phyloP scores from a whole-genome alignment of 805 yeast genomes.

The Candida railenensis region DNA sequence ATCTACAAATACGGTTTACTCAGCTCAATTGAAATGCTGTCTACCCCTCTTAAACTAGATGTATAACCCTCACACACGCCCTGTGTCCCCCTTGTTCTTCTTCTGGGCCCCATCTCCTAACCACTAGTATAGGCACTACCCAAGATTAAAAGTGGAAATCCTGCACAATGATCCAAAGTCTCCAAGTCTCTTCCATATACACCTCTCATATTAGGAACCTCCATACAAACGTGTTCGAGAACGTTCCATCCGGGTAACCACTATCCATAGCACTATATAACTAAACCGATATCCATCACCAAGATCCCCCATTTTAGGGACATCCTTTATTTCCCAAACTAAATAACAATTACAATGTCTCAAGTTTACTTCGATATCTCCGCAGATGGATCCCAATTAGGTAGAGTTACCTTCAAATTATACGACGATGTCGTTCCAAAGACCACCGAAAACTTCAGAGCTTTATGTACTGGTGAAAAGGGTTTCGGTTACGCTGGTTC shows the following conservation, averaged over 20 bases:
- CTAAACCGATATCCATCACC: neutral
- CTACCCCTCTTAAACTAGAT: no score
- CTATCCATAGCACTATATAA: neutral
- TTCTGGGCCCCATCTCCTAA: neutral
- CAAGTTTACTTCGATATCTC: conserved; percentile 81
- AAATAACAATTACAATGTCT: conserved; percentile 41
- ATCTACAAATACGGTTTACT: no score
- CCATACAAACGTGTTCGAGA: conserved; percentile 4
- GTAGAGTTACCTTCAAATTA: conserved; percentile 79
- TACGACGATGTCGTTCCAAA: conserved; percentile 61
- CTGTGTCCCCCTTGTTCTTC: neutral
- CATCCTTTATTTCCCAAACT: neutral
- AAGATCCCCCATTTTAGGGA: neutral
- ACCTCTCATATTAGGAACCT: neutral
- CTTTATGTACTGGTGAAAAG: conserved; percentile 87
- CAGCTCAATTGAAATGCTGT: no score
- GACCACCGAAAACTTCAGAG: conserved; percentile 80
- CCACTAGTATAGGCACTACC: neutral
- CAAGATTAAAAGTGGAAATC: neutral
- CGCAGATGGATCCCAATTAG: conserved; percentile 71
- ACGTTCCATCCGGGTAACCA: conserved; percentile 6
- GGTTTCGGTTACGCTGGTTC: conserved; percentile 88
- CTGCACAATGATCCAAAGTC: neutral
- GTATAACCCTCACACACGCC: neutral
- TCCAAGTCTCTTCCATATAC: neutral